Conservation (phyloP, 2,329 filamentous ascomycete species). For the Aspergillus amoenus region DNA sequence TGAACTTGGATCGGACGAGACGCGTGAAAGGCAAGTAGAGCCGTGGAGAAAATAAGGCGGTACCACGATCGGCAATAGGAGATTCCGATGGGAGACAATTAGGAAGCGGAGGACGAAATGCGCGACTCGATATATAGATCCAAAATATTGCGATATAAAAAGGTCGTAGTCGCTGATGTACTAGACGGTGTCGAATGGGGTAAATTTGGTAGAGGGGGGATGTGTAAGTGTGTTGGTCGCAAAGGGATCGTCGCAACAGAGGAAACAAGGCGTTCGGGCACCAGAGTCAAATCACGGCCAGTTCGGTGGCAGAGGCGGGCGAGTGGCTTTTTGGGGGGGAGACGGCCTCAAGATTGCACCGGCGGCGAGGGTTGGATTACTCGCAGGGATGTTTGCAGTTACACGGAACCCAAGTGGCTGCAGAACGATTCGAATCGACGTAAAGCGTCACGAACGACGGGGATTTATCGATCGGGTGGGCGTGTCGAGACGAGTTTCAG, state of each 20-base stretch:
- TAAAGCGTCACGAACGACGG: slow-evolving; percentile 13
- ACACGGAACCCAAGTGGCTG: slow-evolving; percentile 23
- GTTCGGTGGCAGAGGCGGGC: slow-evolving; percentile 29
- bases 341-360: slow-evolving; percentile 19
- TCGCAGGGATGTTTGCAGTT: slow-evolving; percentile 35
- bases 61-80: not conserved
- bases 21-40: not conserved
- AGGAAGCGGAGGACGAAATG: not conserved
- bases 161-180: not conserved
- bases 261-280: slow-evolving; percentile 39
- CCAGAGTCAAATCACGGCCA: slow-evolving; percentile 29
- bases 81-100: not conserved
- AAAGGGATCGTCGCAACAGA: slow-evolving; percentile 24
- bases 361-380: slow-evolving; percentile 29
- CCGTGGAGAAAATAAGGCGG: not conserved
- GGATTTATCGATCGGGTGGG: slow-evolving; percentile 9
- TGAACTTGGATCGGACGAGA: not conserved
- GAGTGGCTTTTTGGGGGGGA: slow-evolving; percentile 26
- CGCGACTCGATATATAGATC: not conserved
- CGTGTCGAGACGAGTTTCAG: slow-evolving; percentile 5
- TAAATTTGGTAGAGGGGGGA: not conserved
- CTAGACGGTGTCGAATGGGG: not conserved
- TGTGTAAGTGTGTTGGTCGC: slow-evolving; percentile 9
- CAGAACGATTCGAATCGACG: slow-evolving; percentile 19
- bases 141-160: not conserved